A percentile compares a stretch with the other conserved stretches of the same genome.
phyloP scores from a whole-genome alignment of 768 basidiomycete genomes.

The Tulasnella sp. region DNA sequence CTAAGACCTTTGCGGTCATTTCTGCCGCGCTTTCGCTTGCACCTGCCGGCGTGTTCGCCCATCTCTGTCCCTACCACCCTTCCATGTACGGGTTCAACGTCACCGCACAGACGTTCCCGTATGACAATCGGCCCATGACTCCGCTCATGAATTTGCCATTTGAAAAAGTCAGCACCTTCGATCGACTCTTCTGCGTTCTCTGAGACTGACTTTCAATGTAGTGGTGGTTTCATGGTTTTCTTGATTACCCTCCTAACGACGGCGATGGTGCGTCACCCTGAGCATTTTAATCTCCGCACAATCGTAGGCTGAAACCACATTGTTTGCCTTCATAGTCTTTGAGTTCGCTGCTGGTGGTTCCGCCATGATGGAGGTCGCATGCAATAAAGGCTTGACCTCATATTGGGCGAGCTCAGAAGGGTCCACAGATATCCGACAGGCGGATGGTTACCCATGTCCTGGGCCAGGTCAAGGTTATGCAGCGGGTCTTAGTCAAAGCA shows the following conservation, averaged over 20 bases:
- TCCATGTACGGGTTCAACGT: slow-evolving; percentile 63
- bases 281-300: background rate
- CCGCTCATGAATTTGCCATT: slow-evolving; percentile 32
- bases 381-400: slow-evolving; percentile 51
- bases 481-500: slow-evolving; percentile 18
- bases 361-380: slow-evolving; percentile 40
- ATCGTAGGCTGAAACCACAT: too few species aligned
- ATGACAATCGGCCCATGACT: slow-evolving; percentile 48
- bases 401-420: slow-evolving; percentile 26
- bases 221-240: slow-evolving; percentile 51
- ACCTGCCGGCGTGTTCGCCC: background rate
- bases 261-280: slow-evolving; percentile 28
- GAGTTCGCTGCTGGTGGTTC: slow-evolving; percentile 47
- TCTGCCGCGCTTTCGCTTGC: too few species aligned
- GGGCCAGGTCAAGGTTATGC: slow-evolving; percentile 37
- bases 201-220: too few species aligned
- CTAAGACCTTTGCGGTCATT: too few species aligned
- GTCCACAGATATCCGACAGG: slow-evolving; percentile 1
- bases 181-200: slow-evolving; percentile 3
- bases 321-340: slow-evolving; percentile 29
- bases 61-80: slow-evolving; percentile 41
- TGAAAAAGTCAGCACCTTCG: slow-evolving; percentile 30
- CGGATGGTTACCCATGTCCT: slow-evolving; percentile 28
- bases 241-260: slow-evolving; percentile 43
- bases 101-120: slow-evolving; percentile 31